Conservation (phyloP, 352 stramenopile species). For the Phytophthora sp. region DNA sequence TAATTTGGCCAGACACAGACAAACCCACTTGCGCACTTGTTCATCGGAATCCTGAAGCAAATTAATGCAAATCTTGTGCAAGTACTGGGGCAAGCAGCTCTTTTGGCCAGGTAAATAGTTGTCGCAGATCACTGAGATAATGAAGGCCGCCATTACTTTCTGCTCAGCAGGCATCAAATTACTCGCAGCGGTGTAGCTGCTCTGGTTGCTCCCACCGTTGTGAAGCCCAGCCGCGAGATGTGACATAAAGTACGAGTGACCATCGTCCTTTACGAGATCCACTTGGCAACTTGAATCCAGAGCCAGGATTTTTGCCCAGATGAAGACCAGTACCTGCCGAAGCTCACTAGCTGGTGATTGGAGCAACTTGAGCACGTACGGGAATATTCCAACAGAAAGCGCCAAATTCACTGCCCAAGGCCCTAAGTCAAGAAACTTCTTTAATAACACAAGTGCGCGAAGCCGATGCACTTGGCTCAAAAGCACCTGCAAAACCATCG, state of each 20-base stretch:
- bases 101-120: constrained; percentile 92
- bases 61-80: constrained; percentile 82
- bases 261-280: constrained; percentile 97
- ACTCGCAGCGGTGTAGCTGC: constrained; percentile 29
- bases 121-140: constrained; percentile 95
- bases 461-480: constrained; percentile 97
- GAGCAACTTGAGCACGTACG: constrained; percentile 98
- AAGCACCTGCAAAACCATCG: constrained; percentile 98
- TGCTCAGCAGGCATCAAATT: constrained; percentile 87
- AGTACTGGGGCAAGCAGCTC: constrained; percentile 92
- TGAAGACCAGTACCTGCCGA: constrained; percentile 94
- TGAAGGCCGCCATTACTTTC: constrained; percentile 95
- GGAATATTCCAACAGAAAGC: constrained; percentile 98
- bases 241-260: constrained; percentile 96
- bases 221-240: constrained; percentile 87
- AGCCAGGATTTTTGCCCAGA: constrained; percentile 94
- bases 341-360: constrained; percentile 96
- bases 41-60: constrained; percentile 67
- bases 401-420: constrained; percentile 91
- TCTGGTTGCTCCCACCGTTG: constrained; percentile 37
- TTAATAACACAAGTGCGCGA: constrained; percentile 94
- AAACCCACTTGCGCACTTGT: constrained; percentile 85
- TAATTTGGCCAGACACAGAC: constrained; percentile 95
- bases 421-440: constrained; percentile 96
- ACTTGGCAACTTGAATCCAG: constrained; percentile 96